Base-by-base conservation (phyloP, 2,329 filamentous ascomycete species). In the Penicillium paneum region DNA sequence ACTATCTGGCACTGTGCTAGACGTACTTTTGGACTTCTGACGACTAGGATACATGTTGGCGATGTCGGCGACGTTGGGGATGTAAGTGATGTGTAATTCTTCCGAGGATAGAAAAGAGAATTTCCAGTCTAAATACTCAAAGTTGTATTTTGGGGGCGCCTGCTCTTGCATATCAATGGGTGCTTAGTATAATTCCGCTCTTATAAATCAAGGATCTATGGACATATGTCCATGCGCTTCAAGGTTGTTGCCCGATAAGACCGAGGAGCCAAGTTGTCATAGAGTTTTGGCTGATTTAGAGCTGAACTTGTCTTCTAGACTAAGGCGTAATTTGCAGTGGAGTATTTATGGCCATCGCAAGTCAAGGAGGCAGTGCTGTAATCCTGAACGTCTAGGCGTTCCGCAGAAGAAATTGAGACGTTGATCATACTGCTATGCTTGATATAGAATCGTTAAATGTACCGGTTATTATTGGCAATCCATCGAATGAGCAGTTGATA, bases 331-430 rank as follows among this genome's bases (percentile, higher is more conserved):
- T 12, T 4, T 19, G 49, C 13, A 32, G 13, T 39, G 13, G 15
- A 47, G 26, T 54, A 54, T 49, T 50, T 44, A 44, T 44, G 46
- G 10, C 8, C 26, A 26, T 46, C 11, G 38, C 17, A 48, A 24
- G 29, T 41, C 15, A 43, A 29, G 10, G 56, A 59, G 59, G 61
- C 61, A 62, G 59, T 63, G 61, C 61, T 59, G 32, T 32, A 36
- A 44, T 32, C 31, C 15, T 43, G 19, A 47, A 40, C 34, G 10
- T 36, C 53, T 42, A 62, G 57, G 59, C 52, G 57, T 59, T 58
- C 55, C 59, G 57, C 32, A 50, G 36, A 49, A 42, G 43, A 43
- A 50, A 47, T 41, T 26, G 32, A 49, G 48, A 52, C 49, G 35
- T 17, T n/a, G 54, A 32, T 39, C 24, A 59, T 62, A 60, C 60